A percentile compares a stretch with the other conserved stretches of the same genome.
Evolutionary conservation across 768 basidiomycete genomes (phyloP).

Genomic region (Cystobasidium ongulense): DNA sequence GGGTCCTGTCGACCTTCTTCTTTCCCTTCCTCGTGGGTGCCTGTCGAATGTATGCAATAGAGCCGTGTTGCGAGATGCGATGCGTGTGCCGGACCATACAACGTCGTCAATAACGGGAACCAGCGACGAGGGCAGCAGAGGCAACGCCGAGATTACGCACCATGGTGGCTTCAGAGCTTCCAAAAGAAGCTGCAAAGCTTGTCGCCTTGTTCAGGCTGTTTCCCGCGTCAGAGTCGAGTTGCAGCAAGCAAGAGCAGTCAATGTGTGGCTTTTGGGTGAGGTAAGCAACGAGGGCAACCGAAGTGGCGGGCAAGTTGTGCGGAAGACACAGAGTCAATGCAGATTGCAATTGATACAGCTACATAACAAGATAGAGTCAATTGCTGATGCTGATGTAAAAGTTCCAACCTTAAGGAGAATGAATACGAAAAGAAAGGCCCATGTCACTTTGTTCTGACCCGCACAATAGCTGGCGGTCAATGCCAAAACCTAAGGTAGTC

Average conservation of each 20-base stretch:
- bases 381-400: background rate
- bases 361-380: background rate
- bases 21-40: constrained; percentile 22
- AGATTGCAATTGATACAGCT: background rate
- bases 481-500: background rate
- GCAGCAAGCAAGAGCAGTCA: background rate
- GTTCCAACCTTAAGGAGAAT: background rate
- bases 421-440: background rate
- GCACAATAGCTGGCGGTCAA: background rate
- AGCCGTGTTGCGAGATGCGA: background rate
- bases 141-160: background rate
- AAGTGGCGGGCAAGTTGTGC: background rate
- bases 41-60: background rate
- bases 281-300: background rate
- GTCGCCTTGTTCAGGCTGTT: background rate
- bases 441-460: background rate
- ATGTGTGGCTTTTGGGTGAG: background rate
- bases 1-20: constrained; percentile 7
- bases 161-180: background rate
- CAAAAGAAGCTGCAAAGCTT: background rate
- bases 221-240: background rate
- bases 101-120: background rate
- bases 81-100: background rate
- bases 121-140: background rate
- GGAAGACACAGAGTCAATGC: background rate